A percentile compares a stretch with the other conserved stretches of the same genome.
Conservation (phyloP, 2,329 filamentous ascomycete genomes). For the Nemania abortiva region DNA sequence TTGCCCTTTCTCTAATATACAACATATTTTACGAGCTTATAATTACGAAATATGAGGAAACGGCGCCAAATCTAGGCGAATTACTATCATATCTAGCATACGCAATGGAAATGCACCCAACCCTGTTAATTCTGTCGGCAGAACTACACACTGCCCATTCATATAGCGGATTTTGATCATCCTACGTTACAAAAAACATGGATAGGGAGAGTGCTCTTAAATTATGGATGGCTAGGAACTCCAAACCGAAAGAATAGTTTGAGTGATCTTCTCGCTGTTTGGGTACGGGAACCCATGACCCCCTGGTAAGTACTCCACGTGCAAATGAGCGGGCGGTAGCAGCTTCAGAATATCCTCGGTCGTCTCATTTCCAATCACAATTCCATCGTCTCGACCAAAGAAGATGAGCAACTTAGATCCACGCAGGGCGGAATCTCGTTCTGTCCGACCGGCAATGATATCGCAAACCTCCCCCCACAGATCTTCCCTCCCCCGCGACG, state of each 20-base stretch:
- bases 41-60: no score
- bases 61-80: no score
- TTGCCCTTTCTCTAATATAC: no score
- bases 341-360: constrained; percentile 44
- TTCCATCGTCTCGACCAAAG: constrained; percentile 42
- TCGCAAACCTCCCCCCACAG: constrained; percentile 42
- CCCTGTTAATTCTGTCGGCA: no score
- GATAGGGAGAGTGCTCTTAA: background rate
- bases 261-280: constrained; percentile 42
- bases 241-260: constrained; percentile 42
- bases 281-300: constrained; percentile 45
- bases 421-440: constrained; percentile 36
- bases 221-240: constrained; percentile 9
- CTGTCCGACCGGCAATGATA: constrained; percentile 42
- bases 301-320: constrained; percentile 44
- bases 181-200: no score
- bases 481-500: constrained; percentile 36
- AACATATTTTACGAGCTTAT: no score
- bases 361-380: constrained; percentile 43
- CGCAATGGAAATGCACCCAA: no score
- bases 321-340: constrained; percentile 40
- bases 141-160: no score
- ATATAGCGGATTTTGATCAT: no score
- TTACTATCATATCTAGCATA: no score
- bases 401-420: constrained; percentile 44